These are phyloP conservation scores for Neonectria sp. DNA, from an alignment of 2,329 filamentous ascomycete genomes.

Conservation along the genomic window DNA sequence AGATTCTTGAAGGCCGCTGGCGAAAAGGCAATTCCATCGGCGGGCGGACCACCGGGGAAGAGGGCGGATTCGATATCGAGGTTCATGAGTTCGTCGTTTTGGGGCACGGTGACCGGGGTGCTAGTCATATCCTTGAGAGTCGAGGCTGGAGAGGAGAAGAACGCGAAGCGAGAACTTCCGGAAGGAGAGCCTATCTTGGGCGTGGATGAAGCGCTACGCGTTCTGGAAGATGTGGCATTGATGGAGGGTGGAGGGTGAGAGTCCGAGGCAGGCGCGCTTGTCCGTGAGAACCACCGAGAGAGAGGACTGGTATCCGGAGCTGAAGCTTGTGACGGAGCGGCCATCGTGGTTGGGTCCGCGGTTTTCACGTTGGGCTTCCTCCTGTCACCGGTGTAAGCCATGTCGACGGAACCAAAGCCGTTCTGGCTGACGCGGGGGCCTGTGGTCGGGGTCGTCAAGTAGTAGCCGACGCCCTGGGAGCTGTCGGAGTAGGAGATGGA, in stretches of 20 bases:
- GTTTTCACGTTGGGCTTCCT: slow-evolving; percentile 29
- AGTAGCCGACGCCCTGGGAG: slow-evolving; percentile 28
- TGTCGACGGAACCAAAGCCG: slow-evolving; percentile 50
- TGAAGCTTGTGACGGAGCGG: slow-evolving; percentile 24
- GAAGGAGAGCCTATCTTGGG: slow-evolving; percentile 52
- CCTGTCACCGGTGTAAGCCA: slow-evolving; percentile 52
- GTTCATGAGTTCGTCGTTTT: slow-evolving; percentile 68
- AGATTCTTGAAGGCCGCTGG: slow-evolving; percentile 74
- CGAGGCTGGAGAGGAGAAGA: slow-evolving; percentile 63
- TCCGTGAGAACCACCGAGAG: slow-evolving; percentile 45
- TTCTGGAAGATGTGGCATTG: slow-evolving; percentile 25
- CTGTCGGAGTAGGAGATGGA: slow-evolving; percentile 47
- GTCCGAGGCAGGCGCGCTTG: slow-evolving; percentile 23
- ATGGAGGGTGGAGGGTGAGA: slow-evolving; percentile 32
- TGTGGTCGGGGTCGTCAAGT: slow-evolving; percentile 33
- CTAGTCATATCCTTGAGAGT: slow-evolving; percentile 53
- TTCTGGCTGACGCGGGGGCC: slow-evolving; percentile 23
- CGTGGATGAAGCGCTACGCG: slow-evolving; percentile 46
- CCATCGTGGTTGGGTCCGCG: slow-evolving; percentile 16
- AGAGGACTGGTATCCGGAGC: slow-evolving; percentile 40
- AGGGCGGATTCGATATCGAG: slow-evolving; percentile 70
- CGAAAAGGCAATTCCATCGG: slow-evolving; percentile 67
- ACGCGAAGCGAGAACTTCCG: slow-evolving; percentile 60
- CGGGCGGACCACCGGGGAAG: slow-evolving; percentile 62
- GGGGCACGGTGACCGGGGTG: slow-evolving; percentile 44